These are phyloP conservation scores for Talaromyces sp. DNA, from an alignment of 2,329 filamentous ascomycete genomes.

Conservation along the genomic window DNA sequence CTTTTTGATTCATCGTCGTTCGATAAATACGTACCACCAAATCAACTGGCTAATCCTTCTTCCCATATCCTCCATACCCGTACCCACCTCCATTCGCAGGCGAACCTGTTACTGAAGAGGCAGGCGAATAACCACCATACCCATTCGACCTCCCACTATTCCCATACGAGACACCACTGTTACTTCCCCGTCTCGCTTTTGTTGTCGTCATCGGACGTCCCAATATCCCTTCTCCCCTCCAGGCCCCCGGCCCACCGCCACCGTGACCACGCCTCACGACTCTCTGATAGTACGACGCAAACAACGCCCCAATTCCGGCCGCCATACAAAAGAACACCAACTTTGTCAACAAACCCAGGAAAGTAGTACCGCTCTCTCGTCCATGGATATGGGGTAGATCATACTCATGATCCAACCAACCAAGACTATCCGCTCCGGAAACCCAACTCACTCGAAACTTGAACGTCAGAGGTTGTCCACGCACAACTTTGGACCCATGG, in stretches of 20 bases:
- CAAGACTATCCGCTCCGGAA: slow-evolving; percentile 39
- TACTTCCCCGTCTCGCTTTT: slow-evolving; percentile 40
- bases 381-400: background rate
- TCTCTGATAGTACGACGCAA: slow-evolving; percentile 39
- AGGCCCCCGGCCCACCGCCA: slow-evolving; percentile 20
- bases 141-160: slow-evolving; percentile 52
- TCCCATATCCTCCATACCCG: slow-evolving; percentile 42
- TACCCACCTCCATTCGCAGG: slow-evolving; percentile 24
- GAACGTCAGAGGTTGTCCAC: slow-evolving; percentile 79
- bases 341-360: slow-evolving; percentile 28
- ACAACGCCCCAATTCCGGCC: slow-evolving; percentile 34
- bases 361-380: background rate
- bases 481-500: slow-evolving; percentile 66
- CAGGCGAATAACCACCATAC: slow-evolving; percentile 55
- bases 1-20: background rate
- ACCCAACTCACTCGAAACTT: slow-evolving; percentile 77
- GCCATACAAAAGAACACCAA: slow-evolving; percentile 37
- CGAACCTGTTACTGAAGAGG: slow-evolving; percentile 25
- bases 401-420: slow-evolving; percentile 33
- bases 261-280: slow-evolving; percentile 23
- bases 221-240: slow-evolving; percentile 48
- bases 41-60: slow-evolving; percentile 34
- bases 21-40: too few species aligned
- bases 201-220: slow-evolving; percentile 46
- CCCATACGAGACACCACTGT: slow-evolving; percentile 54